A percentile compares a stretch with the other conserved stretches of the same genome.
These are phyloP conservation scores for Candolleomyces eurysporus DNA, from an alignment of 768 basidiomycete species.

Conservation along the genomic window DNA sequence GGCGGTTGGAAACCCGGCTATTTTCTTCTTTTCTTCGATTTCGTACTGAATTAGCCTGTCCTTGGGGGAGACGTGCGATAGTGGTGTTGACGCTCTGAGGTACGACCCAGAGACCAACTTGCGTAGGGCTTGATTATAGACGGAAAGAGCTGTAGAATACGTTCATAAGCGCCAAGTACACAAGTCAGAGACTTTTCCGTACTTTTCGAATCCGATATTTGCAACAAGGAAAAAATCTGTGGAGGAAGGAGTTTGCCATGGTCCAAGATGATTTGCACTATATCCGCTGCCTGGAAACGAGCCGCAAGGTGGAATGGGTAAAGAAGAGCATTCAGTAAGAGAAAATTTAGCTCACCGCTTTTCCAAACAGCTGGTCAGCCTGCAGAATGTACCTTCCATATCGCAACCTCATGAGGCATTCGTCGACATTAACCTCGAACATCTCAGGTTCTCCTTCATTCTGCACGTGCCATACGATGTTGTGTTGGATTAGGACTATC, in stretches of 20 bases:
- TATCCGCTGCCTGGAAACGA: constrained; percentile 59
- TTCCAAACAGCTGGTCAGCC: constrained; percentile 69
- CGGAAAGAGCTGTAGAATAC: constrained; percentile 23
- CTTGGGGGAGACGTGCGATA: constrained; percentile 76
- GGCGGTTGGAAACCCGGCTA: constrained; percentile 74
- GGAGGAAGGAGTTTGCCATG: constrained; percentile 82
- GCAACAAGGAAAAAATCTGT: constrained; percentile 59
- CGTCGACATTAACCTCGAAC: constrained; percentile 79
- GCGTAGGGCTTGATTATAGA: constrained; percentile 62
- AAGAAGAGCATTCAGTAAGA: neutral
- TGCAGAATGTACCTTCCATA: constrained; percentile 82
- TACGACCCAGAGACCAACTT: constrained; percentile 73
- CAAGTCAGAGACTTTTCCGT: constrained; percentile 6
- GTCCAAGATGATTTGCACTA: constrained; percentile 74
- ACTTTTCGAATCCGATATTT: constrained; percentile 60
- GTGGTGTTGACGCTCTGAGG: constrained; percentile 73
- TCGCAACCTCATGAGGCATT: constrained; percentile 77
- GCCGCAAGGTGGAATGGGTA: constrained; percentile 1
- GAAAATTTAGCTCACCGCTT: constrained; percentile 49
- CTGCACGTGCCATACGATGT: constrained; percentile 82
- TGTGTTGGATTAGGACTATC: constrained; percentile 85
- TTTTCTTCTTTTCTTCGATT: constrained; percentile 71
- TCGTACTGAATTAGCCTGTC: constrained; percentile 84
- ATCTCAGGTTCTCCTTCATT: constrained; percentile 72
- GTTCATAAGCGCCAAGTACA: neutral